These are phyloP conservation scores for Bocquillonia castaneifolia DNA, from an alignment of 441 rosid species.

Conservation along the genomic window DNA sequence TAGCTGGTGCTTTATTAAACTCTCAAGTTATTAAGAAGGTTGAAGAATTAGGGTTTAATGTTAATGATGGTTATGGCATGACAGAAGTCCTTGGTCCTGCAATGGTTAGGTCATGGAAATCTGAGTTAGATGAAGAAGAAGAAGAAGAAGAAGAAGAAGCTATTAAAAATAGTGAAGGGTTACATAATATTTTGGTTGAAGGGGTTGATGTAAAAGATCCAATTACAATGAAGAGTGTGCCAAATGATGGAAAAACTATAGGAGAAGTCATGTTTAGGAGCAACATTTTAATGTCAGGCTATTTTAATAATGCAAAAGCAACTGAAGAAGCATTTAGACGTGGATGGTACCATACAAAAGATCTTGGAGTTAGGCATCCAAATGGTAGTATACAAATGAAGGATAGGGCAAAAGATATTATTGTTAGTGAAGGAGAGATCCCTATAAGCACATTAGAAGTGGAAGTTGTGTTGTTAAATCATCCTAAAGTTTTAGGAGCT, in stretches of 20 bases:
- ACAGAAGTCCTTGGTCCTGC: slow-evolving; percentile 54
- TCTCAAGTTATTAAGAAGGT: slow-evolving; percentile 28
- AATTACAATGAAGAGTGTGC: slow-evolving; percentile 40
- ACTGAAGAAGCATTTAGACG: slow-evolving; percentile 39
- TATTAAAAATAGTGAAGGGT: slow-evolving; percentile 16
- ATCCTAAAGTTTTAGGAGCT: slow-evolving; percentile 41
- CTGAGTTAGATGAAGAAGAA: slow-evolving; percentile 7
- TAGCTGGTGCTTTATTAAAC: slow-evolving; percentile 41
- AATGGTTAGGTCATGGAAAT: slow-evolving; percentile 33
- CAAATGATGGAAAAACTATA: slow-evolving; percentile 36
- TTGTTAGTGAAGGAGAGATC: slow-evolving; percentile 27
- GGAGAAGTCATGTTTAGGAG: slow-evolving; percentile 59
- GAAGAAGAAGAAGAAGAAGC: slow-evolving; percentile 7
- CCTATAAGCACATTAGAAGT: slow-evolving; percentile 45
- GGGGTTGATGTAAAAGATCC: slow-evolving; percentile 49
- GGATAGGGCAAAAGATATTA: slow-evolving; percentile 44
- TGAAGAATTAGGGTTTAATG: slow-evolving; percentile 42
- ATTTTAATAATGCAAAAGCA: slow-evolving; percentile 30
- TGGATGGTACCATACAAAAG: slow-evolving; percentile 60
- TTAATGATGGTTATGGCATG: slow-evolving; percentile 52
- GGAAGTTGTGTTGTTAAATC: slow-evolving; percentile 36
- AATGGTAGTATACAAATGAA: slow-evolving; percentile 43
- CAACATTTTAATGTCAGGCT: slow-evolving; percentile 48
- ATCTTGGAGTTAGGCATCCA: slow-evolving; percentile 38
- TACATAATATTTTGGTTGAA: slow-evolving; percentile 32